Conservation (phyloP, 2,329 filamentous ascomycete species). For the Alternaria consortialis region DNA sequence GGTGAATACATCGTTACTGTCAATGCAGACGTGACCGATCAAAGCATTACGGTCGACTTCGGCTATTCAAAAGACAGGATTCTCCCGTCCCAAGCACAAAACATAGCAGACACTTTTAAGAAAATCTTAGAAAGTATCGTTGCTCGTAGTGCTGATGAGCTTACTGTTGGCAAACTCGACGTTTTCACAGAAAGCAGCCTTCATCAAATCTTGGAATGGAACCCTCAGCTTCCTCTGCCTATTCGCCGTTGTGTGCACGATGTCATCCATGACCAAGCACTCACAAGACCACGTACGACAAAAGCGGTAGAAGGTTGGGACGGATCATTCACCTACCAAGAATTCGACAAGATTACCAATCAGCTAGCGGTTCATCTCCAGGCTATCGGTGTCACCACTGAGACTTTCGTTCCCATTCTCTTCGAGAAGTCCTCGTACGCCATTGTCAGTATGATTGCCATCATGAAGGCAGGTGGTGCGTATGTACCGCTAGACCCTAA, state of each 20-base stretch:
- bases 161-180: conserved; percentile 38
- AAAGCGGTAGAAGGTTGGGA: conserved; percentile 46
- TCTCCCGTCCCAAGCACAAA: conserved; percentile 35
- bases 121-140: conserved; percentile 37
- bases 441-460: conserved; percentile 46
- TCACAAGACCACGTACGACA: conserved; percentile 37
- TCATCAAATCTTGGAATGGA: conserved; percentile 41
- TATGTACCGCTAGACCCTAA: conserved; percentile 52
- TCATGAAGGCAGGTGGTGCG: conserved; percentile 51
- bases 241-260: conserved; percentile 43
- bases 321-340: conserved; percentile 43
- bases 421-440: conserved; percentile 49
- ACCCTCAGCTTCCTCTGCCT: conserved; percentile 34
- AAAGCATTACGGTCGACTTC: conserved; percentile 42
- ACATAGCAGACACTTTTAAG: conserved; percentile 44
- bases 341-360: conserved; percentile 43
- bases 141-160: conserved; percentile 16
- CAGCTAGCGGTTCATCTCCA: conserved; percentile 39
- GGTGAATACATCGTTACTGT: conserved; percentile 49
- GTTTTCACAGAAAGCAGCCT: conserved; percentile 33
- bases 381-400: conserved; percentile 35
- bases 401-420: conserved; percentile 48
- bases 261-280: conserved; percentile 41
- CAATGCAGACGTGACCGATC: conserved; percentile 45
- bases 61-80: conserved; percentile 45